Conservation (phyloP, 2,329 filamentous ascomycete species). For the Monosporascus sp. region DNA sequence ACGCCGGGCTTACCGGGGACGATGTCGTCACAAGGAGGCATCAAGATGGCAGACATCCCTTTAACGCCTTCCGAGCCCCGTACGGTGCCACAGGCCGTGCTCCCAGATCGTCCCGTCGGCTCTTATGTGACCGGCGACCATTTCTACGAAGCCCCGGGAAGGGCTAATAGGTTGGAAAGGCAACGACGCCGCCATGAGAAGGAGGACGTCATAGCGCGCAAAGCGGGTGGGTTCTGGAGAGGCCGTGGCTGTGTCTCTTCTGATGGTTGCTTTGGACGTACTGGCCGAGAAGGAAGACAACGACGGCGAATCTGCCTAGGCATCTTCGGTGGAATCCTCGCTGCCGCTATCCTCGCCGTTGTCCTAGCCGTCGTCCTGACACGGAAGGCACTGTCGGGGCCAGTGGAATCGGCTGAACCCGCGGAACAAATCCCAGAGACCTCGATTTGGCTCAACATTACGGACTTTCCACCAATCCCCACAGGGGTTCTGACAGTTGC, state of each 20-base stretch:
- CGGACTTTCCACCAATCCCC: conserved; percentile 79
- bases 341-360: conserved; percentile 51
- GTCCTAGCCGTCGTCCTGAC: conserved; percentile 54
- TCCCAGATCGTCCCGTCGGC: conserved; percentile 40
- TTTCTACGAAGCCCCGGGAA: conserved; percentile 34
- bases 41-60: conserved; percentile 55
- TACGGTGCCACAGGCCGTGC: conserved; percentile 17
- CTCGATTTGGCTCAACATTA: conserved; percentile 75
- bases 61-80: conserved; percentile 36
- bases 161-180: conserved; percentile 41
- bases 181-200: conserved; percentile 56
- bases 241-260: conserved; percentile 58
- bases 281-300: conserved; percentile 58
- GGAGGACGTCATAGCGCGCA: conserved; percentile 55
- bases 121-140: conserved; percentile 42
- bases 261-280: conserved; percentile 59
- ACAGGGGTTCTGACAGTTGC: conserved; percentile 77
- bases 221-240: conserved; percentile 57
- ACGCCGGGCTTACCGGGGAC: conserved; percentile 58
- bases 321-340: conserved; percentile 44
- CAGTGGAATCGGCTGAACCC: conserved; percentile 2
- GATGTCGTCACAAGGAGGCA: conserved; percentile 57
- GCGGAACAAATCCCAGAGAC: conserved; percentile 21
- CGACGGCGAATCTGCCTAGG: conserved; percentile 55
- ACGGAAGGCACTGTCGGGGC: conserved; percentile 22